These are phyloP conservation scores for Osmozyma mogii DNA, from an alignment of 805 yeast species.

Conservation along the genomic window DNA sequence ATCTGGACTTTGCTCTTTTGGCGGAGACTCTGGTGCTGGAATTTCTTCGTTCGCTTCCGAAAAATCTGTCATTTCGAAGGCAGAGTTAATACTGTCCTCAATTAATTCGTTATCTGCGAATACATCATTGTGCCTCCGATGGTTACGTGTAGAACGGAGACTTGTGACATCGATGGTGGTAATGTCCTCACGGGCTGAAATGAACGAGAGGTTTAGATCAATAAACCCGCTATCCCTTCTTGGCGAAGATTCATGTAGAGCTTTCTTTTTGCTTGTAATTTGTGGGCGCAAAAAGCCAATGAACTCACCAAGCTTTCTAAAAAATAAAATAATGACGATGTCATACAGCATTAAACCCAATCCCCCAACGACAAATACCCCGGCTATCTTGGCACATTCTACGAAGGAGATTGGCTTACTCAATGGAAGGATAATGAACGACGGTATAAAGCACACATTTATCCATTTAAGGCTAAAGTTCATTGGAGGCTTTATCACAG, in stretches of 20 bases:
- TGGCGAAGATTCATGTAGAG: slow-evolving; percentile 3
- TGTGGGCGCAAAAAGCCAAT: slow-evolving; percentile 3
- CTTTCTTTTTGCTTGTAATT: slow-evolving; percentile 1
- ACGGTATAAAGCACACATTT: slow-evolving; percentile 69
- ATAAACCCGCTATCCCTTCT: slow-evolving; percentile 13
- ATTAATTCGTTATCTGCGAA: slow-evolving; percentile 1
- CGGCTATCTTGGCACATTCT: slow-evolving; percentile 69
- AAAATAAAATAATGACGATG: slow-evolving; percentile 28
- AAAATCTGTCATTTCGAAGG: slow-evolving; percentile 1
- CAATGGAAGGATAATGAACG: slow-evolving; percentile 64
- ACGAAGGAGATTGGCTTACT: slow-evolving; percentile 56
- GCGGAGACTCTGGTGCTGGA: background rate
- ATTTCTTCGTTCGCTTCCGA: background rate
- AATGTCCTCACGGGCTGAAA: slow-evolving; percentile 22
- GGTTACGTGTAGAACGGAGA: slow-evolving; percentile 7
- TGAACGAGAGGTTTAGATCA: slow-evolving; percentile 4
- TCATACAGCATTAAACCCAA: slow-evolving; percentile 38
- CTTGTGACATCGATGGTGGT: slow-evolving; percentile 29
- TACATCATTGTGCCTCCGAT: background rate
- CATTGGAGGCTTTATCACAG: slow-evolving; percentile 49
- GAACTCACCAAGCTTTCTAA: slow-evolving; percentile 13
- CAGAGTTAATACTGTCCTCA: slow-evolving; percentile 3
- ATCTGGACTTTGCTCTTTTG: slow-evolving; percentile 4
- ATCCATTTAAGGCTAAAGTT: slow-evolving; percentile 72
- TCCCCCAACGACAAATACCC: slow-evolving; percentile 63